Evolutionary conservation across 257 asterid species (phyloP).

Genomic region (Jasminum sambac): DNA sequence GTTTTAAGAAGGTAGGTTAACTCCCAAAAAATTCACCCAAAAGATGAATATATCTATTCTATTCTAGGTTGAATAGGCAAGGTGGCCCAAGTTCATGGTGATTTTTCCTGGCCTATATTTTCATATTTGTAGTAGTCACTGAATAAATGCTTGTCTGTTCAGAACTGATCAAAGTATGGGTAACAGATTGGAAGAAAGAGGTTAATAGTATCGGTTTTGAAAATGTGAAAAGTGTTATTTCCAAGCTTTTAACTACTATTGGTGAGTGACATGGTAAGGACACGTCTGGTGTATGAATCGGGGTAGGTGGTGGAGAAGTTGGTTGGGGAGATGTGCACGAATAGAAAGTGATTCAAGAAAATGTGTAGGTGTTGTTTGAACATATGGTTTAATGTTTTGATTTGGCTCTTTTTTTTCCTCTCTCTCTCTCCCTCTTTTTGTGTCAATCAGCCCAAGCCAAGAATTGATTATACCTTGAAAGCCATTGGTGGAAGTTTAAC

Average conservation of each 20-base stretch:
- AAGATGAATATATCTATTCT: background rate
- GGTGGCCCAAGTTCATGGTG: background rate
- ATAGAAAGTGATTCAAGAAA: no score
- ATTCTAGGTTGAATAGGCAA: no score
- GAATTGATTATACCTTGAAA: constrained; percentile 87
- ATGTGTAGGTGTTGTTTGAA: background rate
- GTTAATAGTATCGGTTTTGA: no score
- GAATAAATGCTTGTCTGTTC: background rate
- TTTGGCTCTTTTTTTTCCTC: constrained; percentile 16
- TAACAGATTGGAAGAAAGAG: background rate
- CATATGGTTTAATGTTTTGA: constrained; percentile 5
- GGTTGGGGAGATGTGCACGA: no score
- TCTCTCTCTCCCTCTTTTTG: no score
- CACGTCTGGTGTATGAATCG: no score
- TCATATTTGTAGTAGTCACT: background rate
- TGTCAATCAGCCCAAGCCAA: constrained; percentile 82
- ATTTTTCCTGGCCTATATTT: constrained; percentile 2
- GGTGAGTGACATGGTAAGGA: background rate
- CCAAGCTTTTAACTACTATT: background rate
- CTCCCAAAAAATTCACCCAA: background rate
- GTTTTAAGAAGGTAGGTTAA: background rate
- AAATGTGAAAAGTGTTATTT: background rate
- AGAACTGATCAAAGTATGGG: background rate
- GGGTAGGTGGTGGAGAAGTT: no score
- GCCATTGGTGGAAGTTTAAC: constrained; percentile 98